Percentiles rank a stretch among this genome's conserved stretches.
phyloP scores from a whole-genome alignment of 345 rosid species.

The Streptanthus diversifolius region DNA sequence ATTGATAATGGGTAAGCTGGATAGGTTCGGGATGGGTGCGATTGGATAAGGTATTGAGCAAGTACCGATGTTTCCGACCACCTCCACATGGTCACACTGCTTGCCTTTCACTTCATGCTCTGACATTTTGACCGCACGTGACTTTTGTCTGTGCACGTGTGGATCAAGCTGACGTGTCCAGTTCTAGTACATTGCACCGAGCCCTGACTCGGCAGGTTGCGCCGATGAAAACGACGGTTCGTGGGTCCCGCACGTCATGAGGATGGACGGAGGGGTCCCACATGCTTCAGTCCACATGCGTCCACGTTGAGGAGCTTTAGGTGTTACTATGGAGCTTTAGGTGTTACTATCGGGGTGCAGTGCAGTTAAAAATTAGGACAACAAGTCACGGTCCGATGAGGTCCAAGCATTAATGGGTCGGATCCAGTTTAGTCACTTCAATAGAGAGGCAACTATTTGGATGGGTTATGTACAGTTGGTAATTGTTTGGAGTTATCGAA shows the following conservation, averaged over 20 bases:
- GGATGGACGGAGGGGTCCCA: constrained; percentile 22
- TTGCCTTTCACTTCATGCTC: constrained; percentile 35
- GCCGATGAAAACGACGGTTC: constrained; percentile 29
- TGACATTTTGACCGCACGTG: constrained; percentile 58
- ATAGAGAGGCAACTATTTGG: constrained; percentile 1
- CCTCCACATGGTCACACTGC: constrained; percentile 55
- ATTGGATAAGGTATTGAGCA: constrained; percentile 49
- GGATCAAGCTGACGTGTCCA: constrained; percentile 23
- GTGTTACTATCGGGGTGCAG: constrained; percentile 24
- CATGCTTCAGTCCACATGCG: constrained; percentile 31
- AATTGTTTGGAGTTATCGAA: neutral
- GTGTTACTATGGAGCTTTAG: constrained; percentile 29
- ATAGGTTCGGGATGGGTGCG: constrained; percentile 9
- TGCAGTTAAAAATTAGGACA: constrained; percentile 28
- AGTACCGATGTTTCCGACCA: constrained; percentile 58
- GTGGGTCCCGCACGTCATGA: constrained; percentile 28
- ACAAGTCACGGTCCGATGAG: constrained; percentile 27
- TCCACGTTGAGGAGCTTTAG: constrained; percentile 31
- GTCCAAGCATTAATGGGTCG: constrained; percentile 36
- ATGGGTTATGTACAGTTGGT: constrained; percentile 5
- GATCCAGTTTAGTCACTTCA: constrained; percentile 23
- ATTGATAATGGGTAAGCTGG: constrained; percentile 9
- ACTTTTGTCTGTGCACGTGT: constrained; percentile 38
- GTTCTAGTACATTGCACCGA: constrained; percentile 36
- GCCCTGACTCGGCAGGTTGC: constrained; percentile 32